Percentiles rank a stretch among this genome's conserved stretches.
phyloP scores from a whole-genome alignment of 441 rosid species.

The Populus tomentosa region DNA sequence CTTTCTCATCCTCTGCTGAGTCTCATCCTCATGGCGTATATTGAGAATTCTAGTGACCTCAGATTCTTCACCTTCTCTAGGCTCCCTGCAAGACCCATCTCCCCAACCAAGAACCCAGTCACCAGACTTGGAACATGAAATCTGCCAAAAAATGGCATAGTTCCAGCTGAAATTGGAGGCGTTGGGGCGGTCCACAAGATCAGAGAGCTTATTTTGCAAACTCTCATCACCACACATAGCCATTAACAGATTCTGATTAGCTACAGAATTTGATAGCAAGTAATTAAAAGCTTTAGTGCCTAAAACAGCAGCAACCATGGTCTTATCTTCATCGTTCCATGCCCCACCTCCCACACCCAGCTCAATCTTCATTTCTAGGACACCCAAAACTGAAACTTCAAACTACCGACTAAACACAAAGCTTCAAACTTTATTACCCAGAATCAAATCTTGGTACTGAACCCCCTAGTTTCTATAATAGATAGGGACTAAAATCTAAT shows the following conservation, averaged over 20 bases:
- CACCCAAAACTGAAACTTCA: conserved; percentile 4
- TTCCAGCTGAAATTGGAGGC: conserved; percentile 86
- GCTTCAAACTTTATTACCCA: conserved; percentile 16
- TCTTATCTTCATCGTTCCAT: conserved; percentile 76
- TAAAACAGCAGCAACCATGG: conserved; percentile 60
- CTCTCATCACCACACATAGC: conserved; percentile 60
- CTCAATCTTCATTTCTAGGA: conserved; percentile 45
- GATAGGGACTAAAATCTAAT: conserved; percentile 12
- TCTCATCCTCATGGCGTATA: conserved; percentile 50
- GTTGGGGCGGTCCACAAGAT: conserved; percentile 79
- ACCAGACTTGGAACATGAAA: conserved; percentile 74
- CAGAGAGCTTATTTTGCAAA: conserved; percentile 78
- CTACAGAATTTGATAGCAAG: conserved; percentile 58
- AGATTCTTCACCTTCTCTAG: conserved; percentile 65
- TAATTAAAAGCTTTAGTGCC: conserved; percentile 76
- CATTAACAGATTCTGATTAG: conserved; percentile 58
- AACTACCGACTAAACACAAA: conserved; percentile 12
- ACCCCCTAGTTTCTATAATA: conserved; percentile 5
- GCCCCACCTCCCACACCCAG: conserved; percentile 42
- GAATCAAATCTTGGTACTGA: conserved; percentile 30
- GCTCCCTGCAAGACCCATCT: conserved; percentile 90
- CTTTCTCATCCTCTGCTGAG: conserved; percentile 80
- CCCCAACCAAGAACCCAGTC: conserved; percentile 90
- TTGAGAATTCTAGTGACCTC: conserved; percentile 40
- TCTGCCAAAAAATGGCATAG: conserved; percentile 91